phyloP scores from a whole-genome alignment of 345 rosid species.

The Microthlaspi erraticum region DNA sequence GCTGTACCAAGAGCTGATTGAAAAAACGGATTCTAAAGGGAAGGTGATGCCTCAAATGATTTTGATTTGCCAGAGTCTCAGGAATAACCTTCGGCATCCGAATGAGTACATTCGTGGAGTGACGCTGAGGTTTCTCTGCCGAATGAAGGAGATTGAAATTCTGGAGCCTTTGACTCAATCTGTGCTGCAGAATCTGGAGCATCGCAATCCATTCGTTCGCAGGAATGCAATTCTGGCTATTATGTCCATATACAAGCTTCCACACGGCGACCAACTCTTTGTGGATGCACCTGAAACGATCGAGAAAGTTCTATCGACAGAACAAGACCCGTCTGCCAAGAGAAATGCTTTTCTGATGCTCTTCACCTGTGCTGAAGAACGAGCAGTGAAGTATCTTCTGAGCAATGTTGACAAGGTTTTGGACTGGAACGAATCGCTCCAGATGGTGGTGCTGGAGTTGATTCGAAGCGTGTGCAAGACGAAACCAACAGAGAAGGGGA shows the following conservation, averaged over 20 bases:
- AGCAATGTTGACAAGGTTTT: conserved; percentile 68
- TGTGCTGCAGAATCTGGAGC: conserved; percentile 72
- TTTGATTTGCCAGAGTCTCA: conserved; percentile 83
- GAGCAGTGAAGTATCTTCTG: conserved; percentile 67
- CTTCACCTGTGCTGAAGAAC: conserved; percentile 71
- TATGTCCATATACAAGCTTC: conserved; percentile 77
- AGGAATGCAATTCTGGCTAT: conserved; percentile 76
- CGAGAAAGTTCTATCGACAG: conserved; percentile 67
- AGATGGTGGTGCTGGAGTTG: conserved; percentile 80
- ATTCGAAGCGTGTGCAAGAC: conserved; percentile 76
- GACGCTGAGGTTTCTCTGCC: conserved; percentile 77
- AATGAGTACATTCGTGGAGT: conserved; percentile 93
- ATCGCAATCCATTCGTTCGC: conserved; percentile 72
- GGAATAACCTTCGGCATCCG: conserved; percentile 89
- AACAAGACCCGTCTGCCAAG: conserved; percentile 78
- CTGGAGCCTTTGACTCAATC: conserved; percentile 78
- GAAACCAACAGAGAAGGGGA: conserved; percentile 68
- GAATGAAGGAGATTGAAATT: conserved; percentile 69
- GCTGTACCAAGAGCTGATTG: conserved; percentile 80
- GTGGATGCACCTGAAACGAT: conserved; percentile 82
- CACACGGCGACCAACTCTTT: conserved; percentile 73
- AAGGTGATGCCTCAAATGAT: conserved; percentile 90
- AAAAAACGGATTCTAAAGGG: conserved; percentile 76
- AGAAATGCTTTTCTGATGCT: conserved; percentile 85
- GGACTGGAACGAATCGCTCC: conserved; percentile 77